Evolutionary conservation across 2,329 filamentous ascomycete genomes (phyloP), one percentile per base, ranked within the genome.

Genomic region (Colletotrichum scovillei): DNA sequence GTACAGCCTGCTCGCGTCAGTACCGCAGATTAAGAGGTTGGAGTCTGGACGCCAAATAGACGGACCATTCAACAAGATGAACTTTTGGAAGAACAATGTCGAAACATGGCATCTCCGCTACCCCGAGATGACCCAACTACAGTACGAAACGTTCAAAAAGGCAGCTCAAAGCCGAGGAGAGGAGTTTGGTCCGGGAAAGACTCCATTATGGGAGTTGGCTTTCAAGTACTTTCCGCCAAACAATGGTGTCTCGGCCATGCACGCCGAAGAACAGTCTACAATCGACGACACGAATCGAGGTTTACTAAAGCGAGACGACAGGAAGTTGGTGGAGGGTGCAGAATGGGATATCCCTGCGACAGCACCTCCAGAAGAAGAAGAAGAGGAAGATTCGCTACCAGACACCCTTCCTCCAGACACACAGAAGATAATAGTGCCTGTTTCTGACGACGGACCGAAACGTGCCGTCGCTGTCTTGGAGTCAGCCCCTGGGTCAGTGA

Each of bases 401-500:
- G 83, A 85, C 71, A 86, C 82, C 2, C 76, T 84, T 16, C 79
- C 81, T 14, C 79, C 80, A 0, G 82, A 83, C 12, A 79, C 80
- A 1, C 81, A 82, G 46, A 63, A 62, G 32, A 80, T 82, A 7
- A 78, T 83, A 14, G 79, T 85, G 26, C 81, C 84, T 6, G 68
- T 84, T 52, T 75, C 78, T 3, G 78, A 81, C 24, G 77, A 78
- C 11, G 75, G 75, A 1, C 78, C 83, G 5, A 86, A 84, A 73
- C 82, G 82, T 12, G 81, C 86, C 3, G 86, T 95, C 2, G 95
- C 93, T 8, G 89, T 90, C 67, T 84, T 98, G 16, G 88, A 90
- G 16, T 92, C 92, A 0, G 87, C 92, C 0, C 78, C 88, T 0
- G 90, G 90, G 16, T 98, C 95, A 0, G 87, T 90, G 72, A 85